A percentile compares a stretch with the other conserved stretches of the same genome.
Conservation (phyloP, 345 rosid species). For the Syzygium grande region DNA sequence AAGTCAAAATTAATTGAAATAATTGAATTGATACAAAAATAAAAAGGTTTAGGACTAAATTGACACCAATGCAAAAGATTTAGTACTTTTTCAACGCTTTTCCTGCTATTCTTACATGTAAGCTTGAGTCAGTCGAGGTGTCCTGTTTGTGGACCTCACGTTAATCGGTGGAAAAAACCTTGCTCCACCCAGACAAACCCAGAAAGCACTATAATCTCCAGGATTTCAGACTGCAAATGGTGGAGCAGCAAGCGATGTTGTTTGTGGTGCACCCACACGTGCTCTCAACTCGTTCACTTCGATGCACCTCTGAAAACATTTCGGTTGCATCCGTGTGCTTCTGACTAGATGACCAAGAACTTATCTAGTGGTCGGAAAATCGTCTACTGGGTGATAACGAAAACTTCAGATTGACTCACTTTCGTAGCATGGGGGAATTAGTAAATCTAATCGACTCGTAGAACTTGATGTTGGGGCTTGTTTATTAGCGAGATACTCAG, state of each 20-base stretch:
- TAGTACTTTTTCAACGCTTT: no score
- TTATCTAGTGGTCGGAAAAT: neutral
- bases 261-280: neutral
- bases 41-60: no score
- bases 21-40: no score
- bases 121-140: no score
- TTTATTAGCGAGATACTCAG: neutral
- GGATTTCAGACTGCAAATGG: neutral
- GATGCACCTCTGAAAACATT: neutral
- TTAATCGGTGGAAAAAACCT: neutral
- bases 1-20: fast-evolving
- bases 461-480: neutral
- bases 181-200: neutral
- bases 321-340: neutral
- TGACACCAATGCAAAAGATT: no score
- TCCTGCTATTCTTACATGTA: neutral
- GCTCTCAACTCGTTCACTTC: neutral
- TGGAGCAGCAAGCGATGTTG: neutral
- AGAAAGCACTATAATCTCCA: neutral
- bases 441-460: neutral
- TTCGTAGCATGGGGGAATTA: neutral
- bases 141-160: no score
- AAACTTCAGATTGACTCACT: no score
- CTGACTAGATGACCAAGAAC: neutral
- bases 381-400: neutral